A percentile compares a stretch with the other conserved stretches of the same genome.
Conservation (phyloP, 208 protist genomes). For the Strigomonas culicis region DNA sequence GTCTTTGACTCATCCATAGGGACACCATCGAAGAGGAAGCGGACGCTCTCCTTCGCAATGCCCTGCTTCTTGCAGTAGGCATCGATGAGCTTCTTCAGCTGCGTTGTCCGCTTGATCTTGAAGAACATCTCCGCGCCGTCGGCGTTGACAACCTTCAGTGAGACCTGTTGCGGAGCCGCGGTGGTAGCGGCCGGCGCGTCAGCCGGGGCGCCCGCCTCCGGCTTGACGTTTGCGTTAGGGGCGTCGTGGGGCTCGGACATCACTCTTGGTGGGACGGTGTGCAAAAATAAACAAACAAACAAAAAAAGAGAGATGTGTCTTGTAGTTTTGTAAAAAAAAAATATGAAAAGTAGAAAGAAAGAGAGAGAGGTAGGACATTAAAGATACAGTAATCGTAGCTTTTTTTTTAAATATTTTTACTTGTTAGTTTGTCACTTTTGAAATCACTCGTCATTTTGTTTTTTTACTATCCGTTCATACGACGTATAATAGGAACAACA, state of each 20-base stretch:
- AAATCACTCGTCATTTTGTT: no score
- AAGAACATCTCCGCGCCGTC: constrained; percentile 96
- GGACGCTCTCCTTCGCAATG: constrained; percentile 80
- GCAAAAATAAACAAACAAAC: no score
- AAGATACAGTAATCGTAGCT: neutral
- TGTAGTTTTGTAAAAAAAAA: neutral
- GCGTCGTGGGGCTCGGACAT: constrained; percentile 13
- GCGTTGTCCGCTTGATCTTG: constrained; percentile 94
- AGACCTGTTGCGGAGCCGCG: constrained; percentile 58
- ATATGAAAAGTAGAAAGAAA: constrained; percentile 12
- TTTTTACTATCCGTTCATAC: neutral
- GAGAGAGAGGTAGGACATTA: neutral
- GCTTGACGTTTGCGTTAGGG: constrained; percentile 29
- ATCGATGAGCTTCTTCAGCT: constrained; percentile 95
- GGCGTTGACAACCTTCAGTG: constrained; percentile 90
- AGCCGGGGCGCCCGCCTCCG: constrained; percentile 16
- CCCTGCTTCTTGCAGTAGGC: constrained; percentile 97
- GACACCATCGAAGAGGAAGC: constrained; percentile 96
- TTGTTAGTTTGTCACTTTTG: no score
- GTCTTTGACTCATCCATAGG: constrained; percentile 91
- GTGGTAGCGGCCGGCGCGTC: constrained; percentile 24
- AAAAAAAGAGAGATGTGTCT: no score
- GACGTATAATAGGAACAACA: neutral
- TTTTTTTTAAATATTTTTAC: constrained; percentile 2
- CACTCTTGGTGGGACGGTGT: no score